Evolutionary conservation across 345 rosid species (phyloP).

Genomic region (Arabidopsis suecica): DNA sequence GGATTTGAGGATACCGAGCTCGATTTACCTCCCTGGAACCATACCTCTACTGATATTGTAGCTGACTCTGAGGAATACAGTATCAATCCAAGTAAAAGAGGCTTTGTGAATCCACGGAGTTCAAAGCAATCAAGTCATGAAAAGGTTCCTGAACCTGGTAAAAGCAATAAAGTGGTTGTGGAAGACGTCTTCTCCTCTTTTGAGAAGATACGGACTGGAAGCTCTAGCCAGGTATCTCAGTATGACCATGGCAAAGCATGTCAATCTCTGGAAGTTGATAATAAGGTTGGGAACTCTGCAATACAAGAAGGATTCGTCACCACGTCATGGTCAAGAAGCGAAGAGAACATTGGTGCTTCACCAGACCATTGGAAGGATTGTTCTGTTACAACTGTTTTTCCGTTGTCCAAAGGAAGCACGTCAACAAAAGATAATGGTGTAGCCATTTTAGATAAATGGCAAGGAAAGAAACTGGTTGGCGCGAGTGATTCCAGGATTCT

Average conservation of each 20-base stretch:
- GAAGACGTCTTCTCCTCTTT: constrained; percentile 29
- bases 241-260: constrained; percentile 34
- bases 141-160: constrained; percentile 4
- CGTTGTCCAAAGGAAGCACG: constrained; percentile 57
- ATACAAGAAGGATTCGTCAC: constrained; percentile 43
- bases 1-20: constrained; percentile 22
- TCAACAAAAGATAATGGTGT: constrained; percentile 51
- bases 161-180: constrained; percentile 15
- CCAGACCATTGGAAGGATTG: constrained; percentile 74
- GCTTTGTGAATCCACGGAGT: constrained; percentile 13
- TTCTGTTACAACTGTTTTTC: constrained; percentile 72
- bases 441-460: constrained; percentile 54
- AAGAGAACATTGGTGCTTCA: constrained; percentile 53
- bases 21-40: constrained; percentile 39
- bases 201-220: constrained; percentile 20
- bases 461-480: constrained; percentile 69
- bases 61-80: constrained; percentile 29
- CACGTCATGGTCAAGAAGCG: constrained; percentile 61
- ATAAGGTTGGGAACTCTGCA: constrained; percentile 15
- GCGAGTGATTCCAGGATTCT: no score
- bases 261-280: constrained; percentile 25
- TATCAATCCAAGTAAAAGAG: constrained; percentile 26
- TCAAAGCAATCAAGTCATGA: constrained; percentile 18
- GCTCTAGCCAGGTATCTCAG: constrained; percentile 25
- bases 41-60: constrained; percentile 14